Conservation (phyloP, 1,139 yeast genomes). For the Candida sp. region DNA sequence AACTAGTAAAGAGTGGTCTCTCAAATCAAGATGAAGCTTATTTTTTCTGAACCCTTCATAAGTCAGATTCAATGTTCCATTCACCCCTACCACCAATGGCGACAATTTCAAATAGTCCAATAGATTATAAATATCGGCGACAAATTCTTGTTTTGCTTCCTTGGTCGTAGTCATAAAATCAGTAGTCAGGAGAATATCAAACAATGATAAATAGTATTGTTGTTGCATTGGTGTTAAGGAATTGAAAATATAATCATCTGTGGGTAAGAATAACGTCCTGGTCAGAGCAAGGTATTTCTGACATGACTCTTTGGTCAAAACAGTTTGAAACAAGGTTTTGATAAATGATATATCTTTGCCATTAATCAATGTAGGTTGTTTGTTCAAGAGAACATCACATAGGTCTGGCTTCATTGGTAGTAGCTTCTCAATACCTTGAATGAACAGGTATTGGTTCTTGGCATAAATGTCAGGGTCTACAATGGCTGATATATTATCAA, state of each 20-base stretch:
- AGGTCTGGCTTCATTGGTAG: conserved; percentile 41
- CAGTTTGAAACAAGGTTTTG: conserved; percentile 27
- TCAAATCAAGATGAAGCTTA: not conserved
- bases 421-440: conserved; percentile 66
- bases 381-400: conserved; percentile 34
- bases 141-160: conserved; percentile 30
- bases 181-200: conserved; percentile 16
- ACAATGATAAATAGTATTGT: conserved; percentile 29
- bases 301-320: conserved; percentile 30
- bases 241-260: conserved; percentile 22
- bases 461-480: conserved; percentile 67
- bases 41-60: not conserved
- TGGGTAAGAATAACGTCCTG: conserved; percentile 34
- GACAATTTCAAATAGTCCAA: conserved; percentile 24
- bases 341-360: conserved; percentile 24
- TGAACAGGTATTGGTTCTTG: conserved; percentile 63
- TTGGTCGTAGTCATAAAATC: conserved; percentile 20
- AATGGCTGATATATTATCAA: conserved; percentile 52
- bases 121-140: conserved; percentile 23
- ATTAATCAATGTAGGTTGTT: conserved; percentile 8
- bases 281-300: conserved; percentile 21
- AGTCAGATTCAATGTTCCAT: conserved; percentile 20
- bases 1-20: not conserved
- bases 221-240: conserved; percentile 25
- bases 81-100: conserved; percentile 28